Conservation (phyloP, 371 early-diverging fungal species). For the Dinochytrium kinnereticum region DNA sequence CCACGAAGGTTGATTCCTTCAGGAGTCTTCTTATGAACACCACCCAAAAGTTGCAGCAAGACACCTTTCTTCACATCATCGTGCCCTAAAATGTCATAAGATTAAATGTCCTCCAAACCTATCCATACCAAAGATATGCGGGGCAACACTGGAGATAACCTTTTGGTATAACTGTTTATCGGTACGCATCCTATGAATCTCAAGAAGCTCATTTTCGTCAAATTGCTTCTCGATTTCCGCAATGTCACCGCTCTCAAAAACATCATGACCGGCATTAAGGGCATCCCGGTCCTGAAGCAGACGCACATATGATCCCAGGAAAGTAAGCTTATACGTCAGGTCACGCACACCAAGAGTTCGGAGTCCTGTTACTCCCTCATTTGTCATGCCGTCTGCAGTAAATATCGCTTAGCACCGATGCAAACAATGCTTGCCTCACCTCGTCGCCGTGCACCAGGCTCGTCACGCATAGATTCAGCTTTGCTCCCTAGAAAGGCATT, state of each 20-base stretch:
- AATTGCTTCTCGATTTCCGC: constrained; percentile 63
- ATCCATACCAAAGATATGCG: constrained; percentile 88
- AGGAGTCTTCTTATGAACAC: constrained; percentile 92
- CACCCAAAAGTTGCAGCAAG: constrained; percentile 94
- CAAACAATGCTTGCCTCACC: constrained; percentile 13
- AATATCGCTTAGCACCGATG: constrained; percentile 1
- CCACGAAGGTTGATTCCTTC: constrained; percentile 97
- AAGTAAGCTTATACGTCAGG: constrained; percentile 88
- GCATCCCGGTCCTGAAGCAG: constrained; percentile 59
- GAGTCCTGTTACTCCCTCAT: constrained; percentile 85
- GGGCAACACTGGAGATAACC: constrained; percentile 87
- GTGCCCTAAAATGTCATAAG: constrained; percentile 65
- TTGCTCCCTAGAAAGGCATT: constrained; percentile 51
- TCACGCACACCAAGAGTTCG: constrained; percentile 91
- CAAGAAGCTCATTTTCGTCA: constrained; percentile 68
- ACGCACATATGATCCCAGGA: constrained; percentile 86
- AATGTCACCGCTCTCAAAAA: constrained; percentile 54
- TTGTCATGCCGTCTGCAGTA: constrained; percentile 62
- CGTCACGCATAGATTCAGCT: constrained; percentile 69
- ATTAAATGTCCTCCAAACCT: background rate
- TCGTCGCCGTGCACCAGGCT: constrained; percentile 52
- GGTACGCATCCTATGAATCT: constrained; percentile 74
- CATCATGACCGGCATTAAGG: constrained; percentile 58
- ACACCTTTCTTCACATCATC: constrained; percentile 98
- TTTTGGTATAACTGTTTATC: constrained; percentile 68